Conservation (phyloP, 2,329 filamentous ascomycete species). For the Hymenoscyphus albidus region DNA sequence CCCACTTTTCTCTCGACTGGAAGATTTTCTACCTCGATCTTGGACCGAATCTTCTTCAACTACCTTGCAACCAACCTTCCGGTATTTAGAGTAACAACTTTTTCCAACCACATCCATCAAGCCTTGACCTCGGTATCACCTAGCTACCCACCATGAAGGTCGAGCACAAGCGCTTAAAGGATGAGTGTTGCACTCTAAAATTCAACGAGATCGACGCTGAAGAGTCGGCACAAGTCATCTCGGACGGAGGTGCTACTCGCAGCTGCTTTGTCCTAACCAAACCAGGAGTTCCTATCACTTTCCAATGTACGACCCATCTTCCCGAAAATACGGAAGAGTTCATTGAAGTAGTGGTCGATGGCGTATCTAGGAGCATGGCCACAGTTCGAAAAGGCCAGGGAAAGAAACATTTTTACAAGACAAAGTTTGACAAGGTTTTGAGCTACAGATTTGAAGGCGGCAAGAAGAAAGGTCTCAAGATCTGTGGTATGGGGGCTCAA, state of each 20-base stretch:
- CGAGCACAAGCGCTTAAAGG: not conserved
- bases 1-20: not conserved
- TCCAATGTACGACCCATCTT: constrained; percentile 9
- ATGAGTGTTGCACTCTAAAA: not conserved
- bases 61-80: not conserved
- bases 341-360: constrained; percentile 29
- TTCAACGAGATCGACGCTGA: not conserved
- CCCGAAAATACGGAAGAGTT: constrained; percentile 16
- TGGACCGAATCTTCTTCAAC: not conserved
- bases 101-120: not conserved
- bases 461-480: constrained; percentile 7
- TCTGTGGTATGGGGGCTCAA: constrained; percentile 16
- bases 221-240: constrained; percentile 10
- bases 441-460: constrained; percentile 8
- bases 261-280: constrained; percentile 21
- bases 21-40: not conserved
- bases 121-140: not conserved
- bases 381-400: not conserved
- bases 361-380: constrained; percentile 20
- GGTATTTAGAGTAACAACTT: not conserved
- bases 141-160: not conserved
- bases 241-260: constrained; percentile 9
- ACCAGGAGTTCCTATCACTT: constrained; percentile 18
- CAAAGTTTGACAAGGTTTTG: constrained; percentile 7
- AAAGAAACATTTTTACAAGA: not conserved